These are phyloP conservation scores for Apophysomyces elegans DNA, from an alignment of 371 early-diverging fungal genomes.

Conservation along the genomic window DNA sequence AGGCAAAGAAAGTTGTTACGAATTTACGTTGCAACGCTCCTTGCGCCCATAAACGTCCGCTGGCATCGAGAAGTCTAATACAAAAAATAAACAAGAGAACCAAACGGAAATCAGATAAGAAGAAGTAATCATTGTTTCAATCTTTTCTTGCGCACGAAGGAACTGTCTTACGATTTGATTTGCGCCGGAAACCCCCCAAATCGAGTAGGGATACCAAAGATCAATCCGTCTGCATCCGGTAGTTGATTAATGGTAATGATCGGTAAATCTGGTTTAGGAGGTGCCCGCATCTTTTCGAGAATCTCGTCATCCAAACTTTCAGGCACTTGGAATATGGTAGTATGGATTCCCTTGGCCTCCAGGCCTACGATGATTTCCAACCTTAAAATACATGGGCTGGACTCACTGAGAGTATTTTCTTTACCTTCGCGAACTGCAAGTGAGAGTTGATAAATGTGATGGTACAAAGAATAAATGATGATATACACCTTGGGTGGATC, in stretches of 20 bases:
- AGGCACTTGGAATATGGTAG: slow-evolving; percentile 67
- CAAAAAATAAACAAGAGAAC: too few species aligned
- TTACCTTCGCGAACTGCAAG: slow-evolving; percentile 65
- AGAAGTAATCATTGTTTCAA: too few species aligned
- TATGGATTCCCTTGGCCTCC: slow-evolving; percentile 60
- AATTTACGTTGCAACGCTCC: slow-evolving; percentile 73
- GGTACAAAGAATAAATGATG: slow-evolving; percentile 57
- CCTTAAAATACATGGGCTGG: too few species aligned
- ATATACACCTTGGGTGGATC: slow-evolving; percentile 45
- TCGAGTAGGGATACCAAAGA: slow-evolving; percentile 73
- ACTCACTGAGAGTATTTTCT: slow-evolving; percentile 22
- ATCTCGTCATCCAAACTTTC: slow-evolving; percentile 73
- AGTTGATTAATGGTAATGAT: slow-evolving; percentile 61
- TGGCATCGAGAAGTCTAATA: slow-evolving; percentile 61
- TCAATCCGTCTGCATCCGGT: slow-evolving; percentile 72
- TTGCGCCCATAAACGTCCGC: slow-evolving; percentile 74
- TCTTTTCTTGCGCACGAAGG: too few species aligned
- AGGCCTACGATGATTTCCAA: slow-evolving; percentile 43
- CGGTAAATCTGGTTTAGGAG: slow-evolving; percentile 66
- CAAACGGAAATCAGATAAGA: too few species aligned
- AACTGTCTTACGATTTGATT: slow-evolving; percentile 55
- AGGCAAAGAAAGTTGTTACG: slow-evolving; percentile 75
- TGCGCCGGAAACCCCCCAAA: slow-evolving; percentile 80
- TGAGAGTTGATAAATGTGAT: slow-evolving; percentile 63
- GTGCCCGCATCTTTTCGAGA: slow-evolving; percentile 74